phyloP scores from a whole-genome alignment of 345 rosid genomes.

The Salix brachista region DNA sequence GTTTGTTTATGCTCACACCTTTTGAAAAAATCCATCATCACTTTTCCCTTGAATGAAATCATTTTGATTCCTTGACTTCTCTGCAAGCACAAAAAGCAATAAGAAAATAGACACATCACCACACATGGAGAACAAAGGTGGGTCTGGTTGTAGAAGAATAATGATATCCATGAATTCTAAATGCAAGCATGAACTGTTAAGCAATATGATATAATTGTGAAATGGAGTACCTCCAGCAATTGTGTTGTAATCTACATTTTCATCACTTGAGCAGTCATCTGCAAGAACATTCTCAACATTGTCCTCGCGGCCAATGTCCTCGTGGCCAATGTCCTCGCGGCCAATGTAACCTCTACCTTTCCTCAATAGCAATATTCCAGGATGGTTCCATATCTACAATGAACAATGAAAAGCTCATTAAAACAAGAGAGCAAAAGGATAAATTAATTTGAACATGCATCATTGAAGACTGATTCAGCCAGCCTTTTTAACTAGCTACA shows the following conservation, averaged over 20 bases:
- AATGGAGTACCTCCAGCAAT: conserved; percentile 60
- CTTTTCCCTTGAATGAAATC: conserved; percentile 50
- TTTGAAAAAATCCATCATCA: conserved; percentile 56
- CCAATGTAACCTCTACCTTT: conserved; percentile 57
- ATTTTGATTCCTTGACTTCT: conserved; percentile 46
- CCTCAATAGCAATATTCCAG: conserved; percentile 89
- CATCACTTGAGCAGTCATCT: conserved; percentile 95
- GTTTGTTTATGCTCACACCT: conserved; percentile 40
- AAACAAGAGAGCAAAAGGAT: not conserved
- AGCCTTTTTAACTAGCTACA: not conserved
- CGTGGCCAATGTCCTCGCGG: conserved; percentile 55
- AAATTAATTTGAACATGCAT: not conserved
- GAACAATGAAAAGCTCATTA: conserved; percentile 13
- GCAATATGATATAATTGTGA: conserved; percentile 5
- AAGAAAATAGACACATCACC: not conserved
- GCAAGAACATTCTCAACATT: conserved; percentile 61
- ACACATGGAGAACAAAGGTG: not conserved
- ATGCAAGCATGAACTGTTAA: not conserved
- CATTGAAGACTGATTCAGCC: not conserved
- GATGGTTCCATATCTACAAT: conserved; percentile 96
- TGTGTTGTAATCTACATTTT: conserved; percentile 70
- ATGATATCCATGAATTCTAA: not conserved
- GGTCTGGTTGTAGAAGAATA: not conserved
- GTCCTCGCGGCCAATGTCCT: conserved; percentile 57
- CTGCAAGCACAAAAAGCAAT: conserved; percentile 31